phyloP scores from a whole-genome alignment of 306 rosid species.

The Castanea sativa region DNA sequence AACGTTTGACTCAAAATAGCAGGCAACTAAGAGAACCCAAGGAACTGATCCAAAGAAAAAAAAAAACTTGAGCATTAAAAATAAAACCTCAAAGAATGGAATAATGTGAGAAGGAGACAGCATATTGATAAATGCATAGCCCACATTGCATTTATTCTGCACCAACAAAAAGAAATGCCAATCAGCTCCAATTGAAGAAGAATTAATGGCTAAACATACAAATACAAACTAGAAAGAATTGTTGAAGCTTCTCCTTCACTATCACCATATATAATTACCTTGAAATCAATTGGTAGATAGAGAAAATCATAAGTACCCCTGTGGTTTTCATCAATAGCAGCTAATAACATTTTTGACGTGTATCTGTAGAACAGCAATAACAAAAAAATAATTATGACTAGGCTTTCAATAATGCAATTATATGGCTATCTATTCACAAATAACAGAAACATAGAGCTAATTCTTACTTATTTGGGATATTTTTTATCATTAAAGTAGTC shows the following conservation, averaged over 20 bases:
- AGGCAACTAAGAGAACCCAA: slow-evolving; percentile 15
- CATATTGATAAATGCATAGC: slow-evolving; percentile 99
- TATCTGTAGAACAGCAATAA: slow-evolving; percentile 54
- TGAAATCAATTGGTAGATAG: slow-evolving; percentile 94
- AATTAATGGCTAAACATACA: background rate
- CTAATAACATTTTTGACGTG: slow-evolving; percentile 95
- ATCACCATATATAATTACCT: slow-evolving; percentile 45
- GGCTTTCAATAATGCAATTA: slow-evolving; percentile 7
- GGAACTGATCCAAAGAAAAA: background rate
- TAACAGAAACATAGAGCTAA: slow-evolving; percentile 8
- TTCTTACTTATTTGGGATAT: slow-evolving; percentile 94
- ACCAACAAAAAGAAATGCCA: slow-evolving; percentile 5
- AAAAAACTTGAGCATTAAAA: background rate
- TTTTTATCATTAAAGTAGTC: slow-evolving; percentile 96
- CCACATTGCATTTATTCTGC: slow-evolving; percentile 99
- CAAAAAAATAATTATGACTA: slow-evolving; percentile 4
- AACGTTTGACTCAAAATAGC: slow-evolving; percentile 5
- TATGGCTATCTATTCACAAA: background rate
- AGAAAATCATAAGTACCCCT: slow-evolving; percentile 89
- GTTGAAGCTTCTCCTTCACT: slow-evolving; percentile 2
- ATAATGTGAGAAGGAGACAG: slow-evolving; percentile 80
- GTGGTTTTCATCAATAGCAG: slow-evolving; percentile 92
- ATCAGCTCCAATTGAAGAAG: slow-evolving; percentile 21
- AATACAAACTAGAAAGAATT: background rate
- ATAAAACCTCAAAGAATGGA: slow-evolving; percentile 70